Percentiles rank a stretch among this genome's conserved stretches.
These are phyloP conservation scores for Knoxia roxburghii DNA, from an alignment of 257 asterid genomes.

Conservation along the genomic window DNA sequence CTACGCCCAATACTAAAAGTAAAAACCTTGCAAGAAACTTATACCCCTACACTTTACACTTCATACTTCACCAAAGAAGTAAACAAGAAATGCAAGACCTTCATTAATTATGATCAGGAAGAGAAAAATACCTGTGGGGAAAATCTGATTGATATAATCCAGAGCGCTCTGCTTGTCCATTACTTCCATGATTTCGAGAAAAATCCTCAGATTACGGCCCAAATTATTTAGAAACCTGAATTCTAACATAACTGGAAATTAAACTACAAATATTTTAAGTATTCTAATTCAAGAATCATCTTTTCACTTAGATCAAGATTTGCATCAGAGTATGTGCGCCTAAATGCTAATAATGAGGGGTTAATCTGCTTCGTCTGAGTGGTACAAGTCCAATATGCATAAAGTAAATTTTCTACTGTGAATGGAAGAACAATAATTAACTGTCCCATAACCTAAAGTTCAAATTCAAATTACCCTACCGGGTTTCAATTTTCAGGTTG, in stretches of 20 bases:
- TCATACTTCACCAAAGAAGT: neutral
- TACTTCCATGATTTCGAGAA: constrained; percentile 39
- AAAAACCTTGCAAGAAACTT: neutral
- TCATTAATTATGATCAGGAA: neutral
- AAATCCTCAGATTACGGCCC: neutral
- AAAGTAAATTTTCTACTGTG: too few species aligned
- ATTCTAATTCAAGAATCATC: neutral
- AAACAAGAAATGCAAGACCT: neutral
- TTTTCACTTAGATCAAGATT: too few species aligned
- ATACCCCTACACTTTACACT: neutral
- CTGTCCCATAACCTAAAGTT: too few species aligned
- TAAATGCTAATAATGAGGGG: too few species aligned
- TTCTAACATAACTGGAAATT: neutral
- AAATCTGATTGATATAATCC: constrained; percentile 97
- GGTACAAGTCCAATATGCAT: too few species aligned
- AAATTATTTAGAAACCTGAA: neutral
- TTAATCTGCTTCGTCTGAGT: too few species aligned
- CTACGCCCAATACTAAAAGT: neutral
- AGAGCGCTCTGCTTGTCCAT: constrained; percentile 74
- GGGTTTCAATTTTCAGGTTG: too few species aligned
- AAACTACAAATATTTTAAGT: neutral
- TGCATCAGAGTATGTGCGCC: too few species aligned
- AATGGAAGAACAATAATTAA: too few species aligned
- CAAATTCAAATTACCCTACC: too few species aligned
- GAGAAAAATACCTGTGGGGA: constrained; percentile 68